Conservation (phyloP, 768 basidiomycete species). For the Plicaturopsis crispa region DNA sequence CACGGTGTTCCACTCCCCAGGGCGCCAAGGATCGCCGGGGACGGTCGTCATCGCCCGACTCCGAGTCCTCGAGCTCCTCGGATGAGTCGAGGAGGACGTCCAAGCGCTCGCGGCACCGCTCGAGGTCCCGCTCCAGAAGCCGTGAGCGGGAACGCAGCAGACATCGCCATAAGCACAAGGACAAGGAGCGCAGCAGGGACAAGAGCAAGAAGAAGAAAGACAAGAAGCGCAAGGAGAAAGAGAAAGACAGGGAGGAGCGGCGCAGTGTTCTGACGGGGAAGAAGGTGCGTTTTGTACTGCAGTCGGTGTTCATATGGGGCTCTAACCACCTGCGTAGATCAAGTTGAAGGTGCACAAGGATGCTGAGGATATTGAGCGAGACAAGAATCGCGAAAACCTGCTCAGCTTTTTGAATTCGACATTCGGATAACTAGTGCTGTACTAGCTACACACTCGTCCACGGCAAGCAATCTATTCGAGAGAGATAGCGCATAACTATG, state of each 20-base stretch:
- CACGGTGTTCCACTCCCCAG: background rate
- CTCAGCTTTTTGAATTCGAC: slow-evolving; percentile 51
- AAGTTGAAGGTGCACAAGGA: slow-evolving; percentile 59
- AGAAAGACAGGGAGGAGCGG: slow-evolving; percentile 36
- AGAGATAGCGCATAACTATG: no score
- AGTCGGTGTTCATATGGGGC: slow-evolving; percentile 2
- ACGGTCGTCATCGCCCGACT: slow-evolving; percentile 13
- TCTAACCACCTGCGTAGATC: slow-evolving; percentile 28
- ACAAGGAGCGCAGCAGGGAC: slow-evolving; percentile 17
- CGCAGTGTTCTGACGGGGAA: slow-evolving; percentile 56
- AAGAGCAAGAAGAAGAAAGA: slow-evolving; percentile 29
- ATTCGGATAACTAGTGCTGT: slow-evolving; percentile 28
- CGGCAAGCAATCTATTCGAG: no score
- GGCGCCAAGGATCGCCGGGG: background rate
- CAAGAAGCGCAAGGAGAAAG: slow-evolving; percentile 23
- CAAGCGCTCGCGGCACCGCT: slow-evolving; percentile 10
- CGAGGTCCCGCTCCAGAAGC: slow-evolving; percentile 19
- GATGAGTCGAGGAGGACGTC: slow-evolving; percentile 6
- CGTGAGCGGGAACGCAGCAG: slow-evolving; percentile 16
- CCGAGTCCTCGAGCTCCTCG: slow-evolving; percentile 1
- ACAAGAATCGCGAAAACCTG: slow-evolving; percentile 46
- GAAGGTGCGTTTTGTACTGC: slow-evolving; percentile 29
- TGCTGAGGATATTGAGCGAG: slow-evolving; percentile 46
- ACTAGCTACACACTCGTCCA: no score
- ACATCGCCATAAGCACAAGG: slow-evolving; percentile 16